phyloP scores from a whole-genome alignment of 2,329 filamentous ascomycete genomes.

The Nemania sp. region DNA sequence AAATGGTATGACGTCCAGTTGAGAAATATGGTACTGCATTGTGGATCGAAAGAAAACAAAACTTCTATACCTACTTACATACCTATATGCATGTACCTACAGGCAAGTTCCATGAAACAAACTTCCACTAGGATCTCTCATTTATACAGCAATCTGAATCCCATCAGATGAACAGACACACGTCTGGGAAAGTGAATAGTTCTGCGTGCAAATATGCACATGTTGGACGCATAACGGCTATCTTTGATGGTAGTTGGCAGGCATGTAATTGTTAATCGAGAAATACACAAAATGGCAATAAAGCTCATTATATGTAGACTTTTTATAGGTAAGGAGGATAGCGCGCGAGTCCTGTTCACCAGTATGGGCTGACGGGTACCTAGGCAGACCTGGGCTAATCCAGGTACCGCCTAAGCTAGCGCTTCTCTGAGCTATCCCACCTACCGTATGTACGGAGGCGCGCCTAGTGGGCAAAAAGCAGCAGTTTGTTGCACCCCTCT shows the following conservation, averaged over 20 bases:
- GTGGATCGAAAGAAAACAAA: not conserved
- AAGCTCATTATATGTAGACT: no score
- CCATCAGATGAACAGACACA: not conserved
- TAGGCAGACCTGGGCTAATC: not conserved
- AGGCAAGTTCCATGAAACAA: not conserved
- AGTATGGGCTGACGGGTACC: not conserved
- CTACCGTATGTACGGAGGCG: not conserved
- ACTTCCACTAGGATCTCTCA: not conserved
- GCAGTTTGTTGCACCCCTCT: constrained; percentile 18
- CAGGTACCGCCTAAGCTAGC: not conserved
- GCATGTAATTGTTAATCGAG: no score
- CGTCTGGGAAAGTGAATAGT: not conserved
- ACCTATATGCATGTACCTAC: not conserved
- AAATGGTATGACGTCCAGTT: not conserved
- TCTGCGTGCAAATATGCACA: not conserved
- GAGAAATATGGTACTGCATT: not conserved
- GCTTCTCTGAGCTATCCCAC: not conserved
- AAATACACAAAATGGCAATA: no score
- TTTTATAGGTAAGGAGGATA: no score
- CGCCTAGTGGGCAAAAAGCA: not conserved
- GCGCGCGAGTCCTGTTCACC: not conserved
- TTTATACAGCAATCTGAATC: not conserved
- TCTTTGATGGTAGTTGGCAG: no score
- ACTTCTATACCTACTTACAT: no score
- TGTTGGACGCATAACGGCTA: no score